Base-by-base conservation (phyloP, 257 asterid genomes). In the Jacaranda copaia region DNA sequence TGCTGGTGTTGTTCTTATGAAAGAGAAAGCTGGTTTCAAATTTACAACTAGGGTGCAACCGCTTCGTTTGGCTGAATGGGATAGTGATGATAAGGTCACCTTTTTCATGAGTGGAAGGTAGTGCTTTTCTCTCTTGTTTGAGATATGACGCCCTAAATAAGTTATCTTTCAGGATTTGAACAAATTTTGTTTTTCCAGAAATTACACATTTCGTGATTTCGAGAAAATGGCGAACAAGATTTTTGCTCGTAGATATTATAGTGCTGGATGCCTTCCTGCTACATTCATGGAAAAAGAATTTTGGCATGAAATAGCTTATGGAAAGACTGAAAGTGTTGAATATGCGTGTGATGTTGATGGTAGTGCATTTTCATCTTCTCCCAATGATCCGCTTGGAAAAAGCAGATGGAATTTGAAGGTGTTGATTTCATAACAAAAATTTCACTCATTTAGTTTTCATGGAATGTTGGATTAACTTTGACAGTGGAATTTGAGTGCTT, bases 291-390 rank as follows among this genome's bases (percentile, higher is more conserved):
- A 96, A 82, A 96, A 88, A 83, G 99, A 96, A 88, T 96, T 96
- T 88, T 96, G 99, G 99, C 82, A 88, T 82, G 99, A 93, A 90
- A 93, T 96, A 89, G 93, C 96, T 80, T 86, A 88, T 82, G 99
- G 99, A 80, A 93, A 88, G 87, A 91, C 94, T 49, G 99, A 96
- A 82, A 91, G 97, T 85, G 99, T 96, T 83, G 99, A 96, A 89
- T 96, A 96, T 88, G 99, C 99, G 67, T 96, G 98, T 77, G 99
- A 96, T 89, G 97, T 96, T 79, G 99, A 96, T 88, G 99, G 99
- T 81, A 93, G 98, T 89, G 98, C 99, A 18, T 96, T 96, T 84
- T 91, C 98, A 80, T 90, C 96, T 79, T 93, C 96, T 85, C 85
- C 94, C 72, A 78, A 74, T 78, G 99, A 96, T 81, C 92, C 85